Conservation (phyloP, 2,329 filamentous ascomycete genomes). For the Fusarium stilboides region DNA sequence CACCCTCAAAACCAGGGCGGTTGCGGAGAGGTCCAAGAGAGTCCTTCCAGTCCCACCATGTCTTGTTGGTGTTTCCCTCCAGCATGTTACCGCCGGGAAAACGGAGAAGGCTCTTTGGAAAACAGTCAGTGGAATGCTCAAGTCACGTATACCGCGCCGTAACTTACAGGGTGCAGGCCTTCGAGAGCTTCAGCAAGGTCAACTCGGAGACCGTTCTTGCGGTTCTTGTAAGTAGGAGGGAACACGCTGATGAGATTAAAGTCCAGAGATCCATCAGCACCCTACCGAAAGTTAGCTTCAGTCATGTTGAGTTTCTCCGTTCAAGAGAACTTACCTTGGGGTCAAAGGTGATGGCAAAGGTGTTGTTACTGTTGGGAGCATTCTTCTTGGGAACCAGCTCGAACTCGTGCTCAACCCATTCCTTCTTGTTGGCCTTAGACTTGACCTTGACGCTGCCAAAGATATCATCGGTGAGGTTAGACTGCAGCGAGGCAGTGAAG, state of each 20-base stretch:
- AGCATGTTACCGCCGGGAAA: conserved; percentile 78
- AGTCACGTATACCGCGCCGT: rapidly evolving
- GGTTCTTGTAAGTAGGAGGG: conserved; percentile 71
- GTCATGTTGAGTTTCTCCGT: rapidly evolving
- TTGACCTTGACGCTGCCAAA: conserved; percentile 64
- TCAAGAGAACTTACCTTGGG: conserved; percentile 34
- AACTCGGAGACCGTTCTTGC: conserved; percentile 70
- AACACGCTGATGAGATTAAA: conserved; percentile 74
- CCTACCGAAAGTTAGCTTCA: conserved; percentile 40
- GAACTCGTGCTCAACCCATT: conserved; percentile 68
- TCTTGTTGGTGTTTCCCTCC: conserved; percentile 61
- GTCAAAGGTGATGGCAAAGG: conserved; percentile 69
- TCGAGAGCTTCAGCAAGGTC: conserved; percentile 70
- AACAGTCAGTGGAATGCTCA: rapidly evolving
- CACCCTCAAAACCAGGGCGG: conserved; percentile 69
- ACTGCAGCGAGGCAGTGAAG: conserved; percentile 65
- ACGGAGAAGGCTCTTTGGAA: conserved; percentile 67
- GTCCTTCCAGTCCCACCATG: conserved; percentile 68
- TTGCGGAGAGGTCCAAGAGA: conserved; percentile 68
- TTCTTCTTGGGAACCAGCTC: conserved; percentile 60
- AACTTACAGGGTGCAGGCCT: conserved; percentile 64
- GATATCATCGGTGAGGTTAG: conserved; percentile 60
- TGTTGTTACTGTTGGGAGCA: conserved; percentile 70
- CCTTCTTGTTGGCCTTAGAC: conserved; percentile 56
- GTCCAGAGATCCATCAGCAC: conserved; percentile 62